Evolutionary conservation across 1,284 basidiomycete genomes (phyloP).

Genomic region (Puccinia hordei): DNA sequence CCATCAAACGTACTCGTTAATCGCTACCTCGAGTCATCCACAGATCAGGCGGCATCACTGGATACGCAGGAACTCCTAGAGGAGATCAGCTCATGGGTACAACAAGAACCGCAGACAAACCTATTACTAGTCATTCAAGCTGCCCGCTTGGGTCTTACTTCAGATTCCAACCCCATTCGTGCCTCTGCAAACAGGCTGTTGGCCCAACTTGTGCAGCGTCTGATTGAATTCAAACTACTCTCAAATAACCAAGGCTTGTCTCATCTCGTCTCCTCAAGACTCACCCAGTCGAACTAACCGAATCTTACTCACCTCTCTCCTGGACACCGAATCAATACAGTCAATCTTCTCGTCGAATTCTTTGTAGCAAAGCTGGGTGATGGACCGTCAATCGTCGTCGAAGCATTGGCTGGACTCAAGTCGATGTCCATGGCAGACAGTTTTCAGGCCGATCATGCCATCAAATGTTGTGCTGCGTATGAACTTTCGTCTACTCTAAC

Average conservation of each 20-base stretch:
- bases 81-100: constrained; percentile 5
- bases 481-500: not conserved
- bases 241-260: not conserved
- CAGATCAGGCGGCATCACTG: not conserved
- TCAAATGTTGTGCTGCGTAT: constrained; percentile 33
- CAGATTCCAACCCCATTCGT: constrained; percentile 5
- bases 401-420: constrained; percentile 32
- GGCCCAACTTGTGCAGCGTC: not conserved
- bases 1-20: constrained; percentile 5
- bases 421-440: constrained; percentile 11
- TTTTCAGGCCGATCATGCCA: constrained; percentile 24
- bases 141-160: not conserved
- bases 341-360: constrained; percentile 41
- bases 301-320: not conserved
- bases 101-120: constrained; percentile 1
- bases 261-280: not conserved
- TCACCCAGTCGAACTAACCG: not conserved
- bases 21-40: not conserved
- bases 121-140: constrained; percentile 12
- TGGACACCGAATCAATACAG: not conserved
- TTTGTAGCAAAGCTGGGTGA: constrained; percentile 40
- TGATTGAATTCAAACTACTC: not conserved
- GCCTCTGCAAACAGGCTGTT: constrained; percentile 20
- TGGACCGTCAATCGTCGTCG: constrained; percentile 31
- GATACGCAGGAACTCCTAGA: not conserved